Conservation (phyloP, 176 grass and related monocot genomes). For the Ensete glaucum region DNA sequence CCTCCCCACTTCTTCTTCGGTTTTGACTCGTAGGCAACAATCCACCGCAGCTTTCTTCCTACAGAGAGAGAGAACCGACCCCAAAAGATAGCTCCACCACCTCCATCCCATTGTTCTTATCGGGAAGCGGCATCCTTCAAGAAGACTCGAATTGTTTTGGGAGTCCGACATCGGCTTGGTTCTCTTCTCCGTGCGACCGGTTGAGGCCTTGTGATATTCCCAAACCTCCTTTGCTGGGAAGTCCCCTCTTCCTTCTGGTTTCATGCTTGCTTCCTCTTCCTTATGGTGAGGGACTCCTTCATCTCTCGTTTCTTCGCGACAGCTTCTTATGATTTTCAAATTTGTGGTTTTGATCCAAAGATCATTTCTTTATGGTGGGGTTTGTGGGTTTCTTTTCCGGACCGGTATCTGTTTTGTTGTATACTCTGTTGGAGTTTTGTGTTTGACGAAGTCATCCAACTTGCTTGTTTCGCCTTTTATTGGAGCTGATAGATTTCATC, state of each 20-base stretch:
- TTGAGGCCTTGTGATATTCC: not conserved
- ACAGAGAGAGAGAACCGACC: not conserved
- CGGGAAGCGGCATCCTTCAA: not conserved
- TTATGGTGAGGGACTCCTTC: not conserved
- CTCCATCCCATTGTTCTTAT: not conserved
- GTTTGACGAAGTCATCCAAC: not conserved
- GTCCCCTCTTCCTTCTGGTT: too few relatives aligned
- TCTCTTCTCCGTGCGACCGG: not conserved
- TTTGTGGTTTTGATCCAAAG: not conserved
- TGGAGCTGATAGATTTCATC: not conserved
- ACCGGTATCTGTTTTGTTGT: not conserved
- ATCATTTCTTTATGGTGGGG: not conserved
- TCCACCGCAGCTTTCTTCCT: not conserved
- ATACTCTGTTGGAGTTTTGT: not conserved
- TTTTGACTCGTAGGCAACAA: not conserved
- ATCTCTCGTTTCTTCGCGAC: not conserved
- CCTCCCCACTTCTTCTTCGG: too few relatives aligned
- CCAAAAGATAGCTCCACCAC: too few relatives aligned
- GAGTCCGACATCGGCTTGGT: not conserved
- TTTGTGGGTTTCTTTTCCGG: not conserved
- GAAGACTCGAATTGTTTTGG: not conserved
- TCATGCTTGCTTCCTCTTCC: not conserved
- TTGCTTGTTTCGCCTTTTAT: not conserved
- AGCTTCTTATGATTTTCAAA: not conserved
- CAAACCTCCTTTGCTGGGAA: not conserved